Evolutionary conservation across 2,329 filamentous ascomycete species (phyloP).

Genomic region (Huntiella savannae): DNA sequence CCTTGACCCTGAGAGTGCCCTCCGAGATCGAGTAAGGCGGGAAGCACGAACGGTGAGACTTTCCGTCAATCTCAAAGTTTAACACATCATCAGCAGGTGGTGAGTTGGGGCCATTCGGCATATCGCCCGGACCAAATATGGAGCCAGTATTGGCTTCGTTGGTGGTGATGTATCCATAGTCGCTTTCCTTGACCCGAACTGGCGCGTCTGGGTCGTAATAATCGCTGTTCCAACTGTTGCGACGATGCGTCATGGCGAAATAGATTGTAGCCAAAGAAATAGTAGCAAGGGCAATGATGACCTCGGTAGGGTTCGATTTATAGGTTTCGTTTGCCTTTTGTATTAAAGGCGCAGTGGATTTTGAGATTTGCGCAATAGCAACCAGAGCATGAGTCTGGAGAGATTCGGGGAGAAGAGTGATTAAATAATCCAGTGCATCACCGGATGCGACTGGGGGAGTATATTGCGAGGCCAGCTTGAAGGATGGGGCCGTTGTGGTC

Average conservation of each 20-base stretch:
- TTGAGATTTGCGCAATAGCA: slow-evolving; percentile 15
- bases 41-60: slow-evolving; percentile 23
- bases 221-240: slow-evolving; percentile 26
- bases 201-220: slow-evolving; percentile 17
- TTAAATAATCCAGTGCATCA: slow-evolving; percentile 36
- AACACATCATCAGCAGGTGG: slow-evolving; percentile 6
- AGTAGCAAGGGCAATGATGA: slow-evolving; percentile 29
- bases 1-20: slow-evolving; percentile 46
- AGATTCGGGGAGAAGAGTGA: slow-evolving; percentile 27
- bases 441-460: slow-evolving; percentile 20
- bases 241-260: slow-evolving; percentile 31
- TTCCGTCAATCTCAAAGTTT: slow-evolving; percentile 1
- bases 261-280: slow-evolving; percentile 23
- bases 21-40: slow-evolving; percentile 58
- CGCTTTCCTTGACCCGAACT: slow-evolving; percentile 49
- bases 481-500: slow-evolving; percentile 6
- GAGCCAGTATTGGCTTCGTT: slow-evolving; percentile 38
- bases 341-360: slow-evolving; percentile 26
- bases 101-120: neutral
- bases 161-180: slow-evolving; percentile 70
- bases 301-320: slow-evolving; percentile 28
- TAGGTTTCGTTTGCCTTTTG: slow-evolving; percentile 32
- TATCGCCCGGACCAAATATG: slow-evolving; percentile 16
- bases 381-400: slow-evolving; percentile 34
- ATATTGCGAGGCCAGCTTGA: slow-evolving; percentile 42